phyloP scores from a whole-genome alignment of 2,329 filamentous ascomycete genomes.

The Atkinsonella hypoxylon region DNA sequence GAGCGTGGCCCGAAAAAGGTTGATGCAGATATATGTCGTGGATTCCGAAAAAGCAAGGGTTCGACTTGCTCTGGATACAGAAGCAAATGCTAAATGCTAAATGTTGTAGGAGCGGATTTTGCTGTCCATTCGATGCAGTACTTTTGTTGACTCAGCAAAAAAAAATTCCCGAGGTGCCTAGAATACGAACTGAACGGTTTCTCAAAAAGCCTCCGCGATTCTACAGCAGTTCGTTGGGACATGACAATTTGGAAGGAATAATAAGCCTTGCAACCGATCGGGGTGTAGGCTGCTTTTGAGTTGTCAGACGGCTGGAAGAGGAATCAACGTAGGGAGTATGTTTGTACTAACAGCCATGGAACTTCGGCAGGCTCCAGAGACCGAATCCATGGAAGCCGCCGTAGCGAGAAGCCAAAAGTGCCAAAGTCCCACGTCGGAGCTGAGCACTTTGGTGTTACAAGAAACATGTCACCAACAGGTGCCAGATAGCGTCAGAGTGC shows the following conservation, averaged over 20 bases:
- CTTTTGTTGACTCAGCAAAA: no score
- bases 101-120: no score
- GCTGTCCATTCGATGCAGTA: no score
- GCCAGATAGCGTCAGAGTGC: slow-evolving; percentile 7
- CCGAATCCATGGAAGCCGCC: background rate
- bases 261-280: background rate
- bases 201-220: background rate
- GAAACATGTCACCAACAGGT: slow-evolving; percentile 2
- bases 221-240: background rate
- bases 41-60: no score
- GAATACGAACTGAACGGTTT: no score
- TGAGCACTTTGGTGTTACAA: slow-evolving; percentile 10
- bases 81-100: no score
- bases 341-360: slow-evolving; percentile 1
- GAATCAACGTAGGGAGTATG: background rate
- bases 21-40: no score
- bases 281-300: slow-evolving; percentile 15
- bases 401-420: slow-evolving; percentile 11
- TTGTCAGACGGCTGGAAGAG: slow-evolving; percentile 4
- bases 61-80: no score
- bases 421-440: slow-evolving; percentile 11
- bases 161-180: no score
- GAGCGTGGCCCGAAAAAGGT: background rate
- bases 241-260: background rate
- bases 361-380: slow-evolving; percentile 7